Conservation (phyloP, 495 filamentous ascomycete genomes). For the Venustampulla echinocandica region DNA sequence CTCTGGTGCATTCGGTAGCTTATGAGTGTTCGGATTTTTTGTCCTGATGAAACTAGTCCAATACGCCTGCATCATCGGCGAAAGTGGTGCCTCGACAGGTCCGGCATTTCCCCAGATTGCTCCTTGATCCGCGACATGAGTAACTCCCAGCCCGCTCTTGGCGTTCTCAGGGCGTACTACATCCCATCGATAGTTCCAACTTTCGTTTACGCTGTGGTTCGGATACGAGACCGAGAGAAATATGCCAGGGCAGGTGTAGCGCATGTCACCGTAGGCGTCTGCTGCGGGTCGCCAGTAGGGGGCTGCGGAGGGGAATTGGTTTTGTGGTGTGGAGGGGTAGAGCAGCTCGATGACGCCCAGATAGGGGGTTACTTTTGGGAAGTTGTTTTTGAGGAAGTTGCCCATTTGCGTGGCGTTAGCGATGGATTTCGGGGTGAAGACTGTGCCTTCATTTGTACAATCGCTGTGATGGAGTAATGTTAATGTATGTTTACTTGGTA, state of each 20-base stretch:
- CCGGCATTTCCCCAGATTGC: slow-evolving; percentile 47
- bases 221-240: slow-evolving; percentile 41
- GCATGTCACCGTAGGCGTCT: slow-evolving; percentile 60
- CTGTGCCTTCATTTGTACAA: slow-evolving; percentile 61
- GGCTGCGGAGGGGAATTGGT: slow-evolving; percentile 33
- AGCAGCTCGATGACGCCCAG: slow-evolving; percentile 45
- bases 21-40: slow-evolving; percentile 53
- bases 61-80: slow-evolving; percentile 52
- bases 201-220: slow-evolving; percentile 27
- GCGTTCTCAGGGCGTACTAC: slow-evolving; percentile 45
- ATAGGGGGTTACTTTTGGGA: slow-evolving; percentile 49
- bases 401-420: slow-evolving; percentile 36
- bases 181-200: slow-evolving; percentile 55
- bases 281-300: slow-evolving; percentile 52
- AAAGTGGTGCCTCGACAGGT: slow-evolving; percentile 11
- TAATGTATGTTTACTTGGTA: not conserved
- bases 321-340: slow-evolving; percentile 40
- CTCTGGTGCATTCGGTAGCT: slow-evolving; percentile 32
- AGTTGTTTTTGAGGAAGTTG: slow-evolving; percentile 55
- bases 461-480: slow-evolving; percentile 30
- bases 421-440: slow-evolving; percentile 48
- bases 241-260: slow-evolving; percentile 64
- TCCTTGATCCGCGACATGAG: slow-evolving; percentile 52
- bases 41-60: slow-evolving; percentile 61
- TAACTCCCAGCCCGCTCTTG: slow-evolving; percentile 46